A percentile compares a stretch with the other conserved stretches of the same genome.
Conservation (phyloP, 208 protist genomes). For the Phytomonas francai region DNA sequence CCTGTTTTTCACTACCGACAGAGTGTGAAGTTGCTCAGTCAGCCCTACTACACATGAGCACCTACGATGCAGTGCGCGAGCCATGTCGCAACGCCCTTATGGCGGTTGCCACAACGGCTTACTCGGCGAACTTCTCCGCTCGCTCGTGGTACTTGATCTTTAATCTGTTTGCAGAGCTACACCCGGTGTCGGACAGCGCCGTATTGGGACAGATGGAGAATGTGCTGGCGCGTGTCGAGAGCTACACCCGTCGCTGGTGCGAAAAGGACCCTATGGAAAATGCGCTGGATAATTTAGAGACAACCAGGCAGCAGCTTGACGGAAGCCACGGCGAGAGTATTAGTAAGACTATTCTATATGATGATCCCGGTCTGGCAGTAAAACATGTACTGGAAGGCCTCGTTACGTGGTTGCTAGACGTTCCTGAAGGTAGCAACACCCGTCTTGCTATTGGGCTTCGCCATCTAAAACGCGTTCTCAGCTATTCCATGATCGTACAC, state of each 20-base stretch:
- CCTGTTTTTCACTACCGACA: constrained; percentile 69
- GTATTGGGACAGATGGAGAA: constrained; percentile 40
- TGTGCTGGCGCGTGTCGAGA: constrained; percentile 65
- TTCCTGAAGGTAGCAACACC: background rate
- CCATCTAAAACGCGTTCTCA: constrained; percentile 38
- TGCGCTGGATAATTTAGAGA: background rate
- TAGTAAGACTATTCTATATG: background rate
- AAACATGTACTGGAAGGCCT: constrained; percentile 45
- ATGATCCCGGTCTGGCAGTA: constrained; percentile 17
- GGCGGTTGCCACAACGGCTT: constrained; percentile 43
- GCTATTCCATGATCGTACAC: constrained; percentile 67
- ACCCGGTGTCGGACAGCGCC: constrained; percentile 19
- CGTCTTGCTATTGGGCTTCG: background rate
- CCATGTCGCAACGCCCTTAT: constrained; percentile 48
- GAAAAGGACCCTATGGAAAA: constrained; percentile 12
- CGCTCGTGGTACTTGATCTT: constrained; percentile 62
- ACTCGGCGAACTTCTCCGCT: constrained; percentile 67
- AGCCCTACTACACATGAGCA: constrained; percentile 51
- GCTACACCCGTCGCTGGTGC: constrained; percentile 47
- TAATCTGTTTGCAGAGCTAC: constrained; percentile 43
- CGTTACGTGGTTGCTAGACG: background rate
- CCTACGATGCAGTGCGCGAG: constrained; percentile 30
- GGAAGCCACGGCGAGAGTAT: background rate
- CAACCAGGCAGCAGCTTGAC: background rate
- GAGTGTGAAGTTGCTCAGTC: constrained; percentile 71